Percentiles rank a stretch among this genome's conserved stretches.
Conservation (phyloP, 106 monocot species). For the Gastrodia elata region DNA sequence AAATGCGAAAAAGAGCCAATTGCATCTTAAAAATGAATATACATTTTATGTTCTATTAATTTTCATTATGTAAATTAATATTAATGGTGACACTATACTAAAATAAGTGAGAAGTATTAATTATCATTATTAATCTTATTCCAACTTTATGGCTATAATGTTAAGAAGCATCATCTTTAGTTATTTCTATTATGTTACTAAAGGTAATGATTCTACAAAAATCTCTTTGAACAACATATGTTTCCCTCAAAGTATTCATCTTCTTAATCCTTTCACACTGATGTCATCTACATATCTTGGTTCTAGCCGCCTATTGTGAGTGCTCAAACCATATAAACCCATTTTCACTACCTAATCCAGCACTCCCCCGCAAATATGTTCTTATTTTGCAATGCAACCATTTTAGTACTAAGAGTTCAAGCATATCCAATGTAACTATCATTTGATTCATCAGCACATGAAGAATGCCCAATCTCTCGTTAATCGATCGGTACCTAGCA, state of each 20-base stretch:
- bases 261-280: neutral
- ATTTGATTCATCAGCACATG: neutral
- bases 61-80: constrained; percentile 2
- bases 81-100: neutral
- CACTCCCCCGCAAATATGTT: neutral
- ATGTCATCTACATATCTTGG: neutral
- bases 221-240: too few relatives aligned
- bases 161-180: neutral
- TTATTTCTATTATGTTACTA: too few relatives aligned
- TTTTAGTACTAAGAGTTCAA: neutral
- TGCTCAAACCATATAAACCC: neutral
- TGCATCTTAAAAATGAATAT: neutral
- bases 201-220: too few relatives aligned
- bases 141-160: neutral
- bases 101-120: neutral
- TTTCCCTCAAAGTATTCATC: too few relatives aligned
- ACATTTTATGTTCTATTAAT: neutral
- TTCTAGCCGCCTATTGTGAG: neutral
- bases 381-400: neutral
- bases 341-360: neutral
- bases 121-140: neutral
- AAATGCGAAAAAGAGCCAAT: neutral
- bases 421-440: too few relatives aligned
- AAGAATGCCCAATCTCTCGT: neutral
- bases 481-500: neutral